These are phyloP conservation scores for Kalaharituber pfeilii DNA, from an alignment of 2,329 filamentous ascomycete species.

Conservation along the genomic window DNA sequence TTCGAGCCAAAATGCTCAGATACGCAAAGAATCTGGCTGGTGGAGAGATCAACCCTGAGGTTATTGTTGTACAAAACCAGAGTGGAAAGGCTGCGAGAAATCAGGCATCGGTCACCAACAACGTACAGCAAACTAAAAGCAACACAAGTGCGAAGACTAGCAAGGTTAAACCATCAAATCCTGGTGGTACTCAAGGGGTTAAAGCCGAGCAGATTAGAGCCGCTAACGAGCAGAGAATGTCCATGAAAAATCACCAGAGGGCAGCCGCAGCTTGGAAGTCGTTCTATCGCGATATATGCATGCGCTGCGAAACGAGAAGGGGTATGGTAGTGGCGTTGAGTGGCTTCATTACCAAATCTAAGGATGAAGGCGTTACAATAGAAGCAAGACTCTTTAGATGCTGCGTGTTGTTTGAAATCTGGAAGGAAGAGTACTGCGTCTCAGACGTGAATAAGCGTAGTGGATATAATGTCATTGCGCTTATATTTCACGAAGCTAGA, in stretches of 20 bases:
- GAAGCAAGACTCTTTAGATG: slow-evolving; percentile 31
- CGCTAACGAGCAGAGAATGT: background rate
- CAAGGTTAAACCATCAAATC: slow-evolving; percentile 24
- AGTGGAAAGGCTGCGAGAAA: slow-evolving; percentile 21
- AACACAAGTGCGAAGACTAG: slow-evolving; percentile 21
- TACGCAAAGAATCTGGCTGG: slow-evolving; percentile 57
- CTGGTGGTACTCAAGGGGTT: slow-evolving; percentile 17
- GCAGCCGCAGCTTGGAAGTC: background rate
- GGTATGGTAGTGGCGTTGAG: background rate
- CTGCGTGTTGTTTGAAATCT: slow-evolving; percentile 34
- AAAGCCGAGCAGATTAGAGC: background rate
- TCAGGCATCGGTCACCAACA: background rate
- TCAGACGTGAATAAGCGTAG: slow-evolving; percentile 18
- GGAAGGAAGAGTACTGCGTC: slow-evolving; percentile 25
- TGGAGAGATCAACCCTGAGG: slow-evolving; percentile 46
- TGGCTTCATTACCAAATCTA: background rate
- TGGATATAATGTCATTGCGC: slow-evolving; percentile 13
- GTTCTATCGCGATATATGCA: background rate
- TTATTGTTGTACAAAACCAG: slow-evolving; percentile 35
- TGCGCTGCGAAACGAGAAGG: background rate
- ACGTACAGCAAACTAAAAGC: background rate
- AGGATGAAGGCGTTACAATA: background rate
- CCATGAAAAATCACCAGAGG: background rate
- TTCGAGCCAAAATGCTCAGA: slow-evolving; percentile 48
- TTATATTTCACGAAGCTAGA: slow-evolving; percentile 16